These are phyloP conservation scores for Colletotrichum endophyticum DNA, from an alignment of 2,329 filamentous ascomycete genomes.

Conservation along the genomic window DNA sequence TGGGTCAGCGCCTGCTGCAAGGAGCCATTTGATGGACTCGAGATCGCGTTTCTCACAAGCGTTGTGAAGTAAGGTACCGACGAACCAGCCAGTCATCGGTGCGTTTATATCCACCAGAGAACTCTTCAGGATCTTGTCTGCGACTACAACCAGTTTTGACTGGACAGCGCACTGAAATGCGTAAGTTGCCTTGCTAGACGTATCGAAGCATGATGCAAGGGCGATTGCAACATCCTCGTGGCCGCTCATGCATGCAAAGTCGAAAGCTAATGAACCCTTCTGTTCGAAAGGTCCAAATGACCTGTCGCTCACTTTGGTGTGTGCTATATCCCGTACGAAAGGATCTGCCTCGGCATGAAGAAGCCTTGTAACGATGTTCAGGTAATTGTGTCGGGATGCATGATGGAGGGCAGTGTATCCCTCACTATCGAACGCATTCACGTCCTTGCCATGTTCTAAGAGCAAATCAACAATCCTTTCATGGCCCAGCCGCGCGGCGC, in stretches of 20 bases:
- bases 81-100: neutral
- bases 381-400: slow-evolving; percentile 36
- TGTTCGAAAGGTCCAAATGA: neutral
- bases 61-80: slow-evolving; percentile 22
- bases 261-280: neutral
- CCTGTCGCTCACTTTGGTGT: slow-evolving; percentile 5
- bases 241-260: neutral
- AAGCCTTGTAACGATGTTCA: slow-evolving; percentile 29
- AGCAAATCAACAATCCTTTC: neutral
- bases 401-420: slow-evolving; percentile 31
- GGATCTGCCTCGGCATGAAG: slow-evolving; percentile 40
- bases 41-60: neutral
- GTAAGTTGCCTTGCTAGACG: slow-evolving; percentile 24
- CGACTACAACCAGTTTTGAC: slow-evolving; percentile 20
- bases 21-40: slow-evolving; percentile 10
- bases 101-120: slow-evolving; percentile 35
- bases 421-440: neutral
- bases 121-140: slow-evolving; percentile 31
- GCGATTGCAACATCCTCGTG: neutral
- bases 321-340: slow-evolving; percentile 23
- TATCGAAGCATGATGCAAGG: slow-evolving; percentile 30
- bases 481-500: neutral
- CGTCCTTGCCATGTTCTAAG: neutral
- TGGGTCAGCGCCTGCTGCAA: slow-evolving; percentile 27
- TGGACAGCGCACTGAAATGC: slow-evolving; percentile 32